Percentiles rank a stretch among this genome's conserved stretches.
Conservation (phyloP, 257 asterid genomes). For the Solanum tarijense region DNA sequence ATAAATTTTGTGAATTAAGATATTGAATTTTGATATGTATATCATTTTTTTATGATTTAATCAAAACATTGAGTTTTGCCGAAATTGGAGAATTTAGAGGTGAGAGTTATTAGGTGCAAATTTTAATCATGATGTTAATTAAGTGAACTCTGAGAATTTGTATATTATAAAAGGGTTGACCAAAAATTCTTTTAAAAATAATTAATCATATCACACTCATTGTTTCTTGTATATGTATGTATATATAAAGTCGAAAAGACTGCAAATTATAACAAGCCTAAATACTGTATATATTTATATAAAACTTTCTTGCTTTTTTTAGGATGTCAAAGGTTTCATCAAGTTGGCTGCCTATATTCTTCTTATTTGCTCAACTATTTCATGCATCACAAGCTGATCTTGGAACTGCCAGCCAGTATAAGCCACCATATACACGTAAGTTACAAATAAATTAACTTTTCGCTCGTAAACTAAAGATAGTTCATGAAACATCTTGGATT, state of each 20-base stretch:
- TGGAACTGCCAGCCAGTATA: slow-evolving; percentile 50
- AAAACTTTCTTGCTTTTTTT: background rate
- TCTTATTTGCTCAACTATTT: slow-evolving; percentile 4
- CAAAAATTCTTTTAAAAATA: background rate
- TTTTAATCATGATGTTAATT: background rate
- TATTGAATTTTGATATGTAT: background rate
- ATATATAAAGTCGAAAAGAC: background rate
- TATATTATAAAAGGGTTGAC: background rate
- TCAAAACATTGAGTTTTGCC: background rate
- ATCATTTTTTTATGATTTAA: background rate
- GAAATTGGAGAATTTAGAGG: background rate
- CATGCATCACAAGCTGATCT: slow-evolving; percentile 33
- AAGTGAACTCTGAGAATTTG: background rate
- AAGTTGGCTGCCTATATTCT: slow-evolving; percentile 3
- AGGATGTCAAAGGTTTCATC: background rate
- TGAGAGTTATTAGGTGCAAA: background rate
- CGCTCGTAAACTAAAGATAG: background rate
- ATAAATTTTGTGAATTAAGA: background rate
- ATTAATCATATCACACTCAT: background rate
- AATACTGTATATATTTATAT: background rate
- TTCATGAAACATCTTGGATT: background rate
- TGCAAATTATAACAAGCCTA: background rate
- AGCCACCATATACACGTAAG: slow-evolving; percentile 70
- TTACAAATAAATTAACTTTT: background rate
- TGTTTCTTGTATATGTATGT: background rate